A percentile compares a stretch with the other conserved stretches of the same genome.
Conservation (phyloP, 2,329 filamentous ascomycete species). For the Botrytis sinoallii region DNA sequence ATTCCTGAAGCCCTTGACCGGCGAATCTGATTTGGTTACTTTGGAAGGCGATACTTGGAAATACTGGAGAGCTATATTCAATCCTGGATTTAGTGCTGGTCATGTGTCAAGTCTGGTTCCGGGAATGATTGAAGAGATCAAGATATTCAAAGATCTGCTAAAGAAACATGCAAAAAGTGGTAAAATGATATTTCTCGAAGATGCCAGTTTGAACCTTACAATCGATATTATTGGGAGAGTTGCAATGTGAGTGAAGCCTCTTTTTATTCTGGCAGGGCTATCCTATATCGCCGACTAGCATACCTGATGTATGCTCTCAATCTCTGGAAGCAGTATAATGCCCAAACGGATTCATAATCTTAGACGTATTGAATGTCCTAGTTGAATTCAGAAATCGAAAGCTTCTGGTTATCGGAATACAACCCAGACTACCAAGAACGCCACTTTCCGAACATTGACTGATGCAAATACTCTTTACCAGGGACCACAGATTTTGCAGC, state of each 20-base stretch:
- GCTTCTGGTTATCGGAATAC: background rate
- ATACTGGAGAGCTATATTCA: slow-evolving; percentile 21
- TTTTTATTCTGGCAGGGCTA: background rate
- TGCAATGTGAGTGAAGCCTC: background rate
- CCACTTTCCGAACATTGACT: too few relatives aligned
- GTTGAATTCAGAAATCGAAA: background rate
- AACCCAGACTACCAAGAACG: background rate
- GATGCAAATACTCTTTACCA: background rate
- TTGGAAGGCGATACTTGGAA: slow-evolving; percentile 21
- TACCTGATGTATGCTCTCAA: background rate
- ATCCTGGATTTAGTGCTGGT: slow-evolving; percentile 22
- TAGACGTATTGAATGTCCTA: background rate
- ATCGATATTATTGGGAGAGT: slow-evolving; percentile 7
- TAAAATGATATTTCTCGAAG: background rate
- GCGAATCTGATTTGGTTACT: slow-evolving; percentile 2
- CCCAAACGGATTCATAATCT: background rate
- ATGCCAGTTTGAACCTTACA: background rate
- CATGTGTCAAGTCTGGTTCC: slow-evolving; percentile 21
- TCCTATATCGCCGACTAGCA: background rate
- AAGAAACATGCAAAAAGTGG: background rate
- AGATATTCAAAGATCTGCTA: slow-evolving; percentile 15
- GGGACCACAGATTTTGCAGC: background rate
- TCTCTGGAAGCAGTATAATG: background rate
- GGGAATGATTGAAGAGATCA: slow-evolving; percentile 20
- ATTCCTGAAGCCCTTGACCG: slow-evolving; percentile 8